phyloP scores from a whole-genome alignment of 1,284 basidiomycete genomes.

The Sporisorium exsertum region DNA sequence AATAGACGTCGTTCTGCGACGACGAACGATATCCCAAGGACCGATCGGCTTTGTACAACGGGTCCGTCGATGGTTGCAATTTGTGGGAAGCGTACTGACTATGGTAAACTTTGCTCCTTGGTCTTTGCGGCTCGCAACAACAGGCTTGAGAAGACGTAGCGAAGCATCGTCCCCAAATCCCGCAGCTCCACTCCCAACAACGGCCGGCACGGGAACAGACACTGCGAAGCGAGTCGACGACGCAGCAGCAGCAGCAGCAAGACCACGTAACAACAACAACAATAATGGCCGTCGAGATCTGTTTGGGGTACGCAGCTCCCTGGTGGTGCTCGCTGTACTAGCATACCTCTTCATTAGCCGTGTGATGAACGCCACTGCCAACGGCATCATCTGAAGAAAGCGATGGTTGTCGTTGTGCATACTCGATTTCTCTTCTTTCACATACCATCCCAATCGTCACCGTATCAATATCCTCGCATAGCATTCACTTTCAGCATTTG shows the following conservation, averaged over 20 bases:
- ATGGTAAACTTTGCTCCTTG: background rate
- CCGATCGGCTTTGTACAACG: conserved; percentile 7
- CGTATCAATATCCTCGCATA: conserved; percentile 6
- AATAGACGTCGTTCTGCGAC: conserved; percentile 5
- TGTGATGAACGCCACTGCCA: conserved; percentile 44
- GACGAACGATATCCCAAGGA: background rate
- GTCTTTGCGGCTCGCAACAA: background rate
- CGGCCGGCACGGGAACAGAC: background rate
- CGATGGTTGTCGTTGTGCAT: background rate
- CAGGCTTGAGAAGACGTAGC: conserved; percentile 27
- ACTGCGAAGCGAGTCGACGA: conserved; percentile 12
- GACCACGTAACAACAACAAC: conserved; percentile 4
- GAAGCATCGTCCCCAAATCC: background rate
- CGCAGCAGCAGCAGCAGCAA: conserved; percentile 12
- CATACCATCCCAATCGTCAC: background rate
- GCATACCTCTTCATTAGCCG: conserved; percentile 58
- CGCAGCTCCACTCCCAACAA: background rate
- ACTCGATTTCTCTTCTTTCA: background rate
- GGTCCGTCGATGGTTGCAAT: background rate
- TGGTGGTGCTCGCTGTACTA: conserved; percentile 50
- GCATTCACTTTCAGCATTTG: conserved; percentile 3
- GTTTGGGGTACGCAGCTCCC: conserved; percentile 47
- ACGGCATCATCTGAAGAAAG: conserved; percentile 33
- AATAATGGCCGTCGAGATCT: conserved; percentile 33
- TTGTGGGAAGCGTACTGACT: conserved; percentile 8